A percentile compares a stretch with the other conserved stretches of the same genome.
These are phyloP conservation scores for Coniella lustricola DNA, from an alignment of 2,329 filamentous ascomycete species.

Conservation along the genomic window DNA sequence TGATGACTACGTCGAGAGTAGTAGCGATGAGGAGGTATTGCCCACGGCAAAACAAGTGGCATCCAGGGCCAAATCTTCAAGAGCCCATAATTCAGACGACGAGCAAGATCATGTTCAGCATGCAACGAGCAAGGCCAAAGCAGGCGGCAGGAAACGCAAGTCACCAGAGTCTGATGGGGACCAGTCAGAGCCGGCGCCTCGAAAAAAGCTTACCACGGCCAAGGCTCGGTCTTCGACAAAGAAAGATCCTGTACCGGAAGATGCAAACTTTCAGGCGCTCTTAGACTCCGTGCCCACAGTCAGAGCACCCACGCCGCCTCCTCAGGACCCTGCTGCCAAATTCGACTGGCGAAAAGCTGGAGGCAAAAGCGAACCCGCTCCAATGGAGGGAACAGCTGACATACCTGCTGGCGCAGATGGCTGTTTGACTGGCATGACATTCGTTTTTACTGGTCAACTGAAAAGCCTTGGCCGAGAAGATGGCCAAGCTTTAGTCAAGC, in stretches of 20 bases:
- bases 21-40: conserved; percentile 61
- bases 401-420: conserved; percentile 80
- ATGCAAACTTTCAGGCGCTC: conserved; percentile 70
- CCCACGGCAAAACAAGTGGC: conserved; percentile 54
- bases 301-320: conserved; percentile 74
- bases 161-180: conserved; percentile 14
- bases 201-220: conserved; percentile 50
- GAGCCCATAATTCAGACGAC: conserved; percentile 26
- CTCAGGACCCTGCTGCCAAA: conserved; percentile 61
- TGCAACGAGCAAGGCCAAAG: conserved; percentile 25
- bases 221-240: conserved; percentile 56
- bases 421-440: conserved; percentile 80
- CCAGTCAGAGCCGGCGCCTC: conserved; percentile 13
- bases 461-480: conserved; percentile 77
- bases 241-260: conserved; percentile 60
- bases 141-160: conserved; percentile 20
- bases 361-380: conserved; percentile 56
- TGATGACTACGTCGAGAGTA: conserved; percentile 69
- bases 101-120: conserved; percentile 27
- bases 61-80: conserved; percentile 33
- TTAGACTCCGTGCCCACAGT: conserved; percentile 82
- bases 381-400: conserved; percentile 57
- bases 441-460: conserved; percentile 91
- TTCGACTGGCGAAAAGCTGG: conserved; percentile 72
- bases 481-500: conserved; percentile 78